These are phyloP conservation scores for Malbranchea zuffiana DNA, from an alignment of 2,329 filamentous ascomycete genomes.

Conservation along the genomic window DNA sequence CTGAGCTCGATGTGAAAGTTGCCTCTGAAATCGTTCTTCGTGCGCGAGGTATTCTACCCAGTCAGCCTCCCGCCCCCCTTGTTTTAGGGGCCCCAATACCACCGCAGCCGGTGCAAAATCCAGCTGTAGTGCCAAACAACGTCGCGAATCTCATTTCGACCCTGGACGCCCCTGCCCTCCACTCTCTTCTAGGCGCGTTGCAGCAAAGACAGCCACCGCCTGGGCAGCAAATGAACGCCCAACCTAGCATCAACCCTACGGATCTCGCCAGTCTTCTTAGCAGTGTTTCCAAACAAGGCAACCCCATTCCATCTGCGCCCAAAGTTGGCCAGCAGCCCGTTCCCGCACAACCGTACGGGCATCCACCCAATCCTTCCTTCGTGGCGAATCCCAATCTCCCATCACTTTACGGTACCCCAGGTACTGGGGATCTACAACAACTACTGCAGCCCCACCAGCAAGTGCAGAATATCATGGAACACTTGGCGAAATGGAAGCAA, in stretches of 20 bases:
- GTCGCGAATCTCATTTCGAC: conserved; percentile 55
- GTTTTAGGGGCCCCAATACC: neutral
- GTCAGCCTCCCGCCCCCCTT: conserved; percentile 25
- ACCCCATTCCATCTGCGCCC: conserved; percentile 4
- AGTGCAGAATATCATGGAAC: conserved; percentile 40
- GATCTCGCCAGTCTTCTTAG: conserved; percentile 21
- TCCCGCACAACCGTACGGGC: neutral
- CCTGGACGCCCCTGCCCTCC: conserved; percentile 59
- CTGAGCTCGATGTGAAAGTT: conserved; percentile 64
- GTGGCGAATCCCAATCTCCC: conserved; percentile 29
- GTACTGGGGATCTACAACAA: conserved; percentile 6
- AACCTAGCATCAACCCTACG: conserved; percentile 9
- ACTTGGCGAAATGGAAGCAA: conserved; percentile 38
- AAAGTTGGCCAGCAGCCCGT: neutral
- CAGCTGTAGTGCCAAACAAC: conserved; percentile 37
- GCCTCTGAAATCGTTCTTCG: conserved; percentile 72
- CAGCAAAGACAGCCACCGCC: conserved; percentile 33
- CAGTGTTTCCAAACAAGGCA: conserved; percentile 10
- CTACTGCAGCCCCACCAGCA: conserved; percentile 23
- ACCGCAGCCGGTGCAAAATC: conserved; percentile 8
- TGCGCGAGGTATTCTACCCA: conserved; percentile 32
- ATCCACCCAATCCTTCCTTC: conserved; percentile 20
- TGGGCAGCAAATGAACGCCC: conserved; percentile 21
- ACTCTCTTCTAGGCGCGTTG: conserved; percentile 56
- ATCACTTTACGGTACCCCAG: conserved; percentile 20